Percentiles rank a stretch among this genome's conserved stretches.
Evolutionary conservation across 108 stramenopile genomes (phyloP).

Genomic region (Fistulifera pelliculosa): DNA sequence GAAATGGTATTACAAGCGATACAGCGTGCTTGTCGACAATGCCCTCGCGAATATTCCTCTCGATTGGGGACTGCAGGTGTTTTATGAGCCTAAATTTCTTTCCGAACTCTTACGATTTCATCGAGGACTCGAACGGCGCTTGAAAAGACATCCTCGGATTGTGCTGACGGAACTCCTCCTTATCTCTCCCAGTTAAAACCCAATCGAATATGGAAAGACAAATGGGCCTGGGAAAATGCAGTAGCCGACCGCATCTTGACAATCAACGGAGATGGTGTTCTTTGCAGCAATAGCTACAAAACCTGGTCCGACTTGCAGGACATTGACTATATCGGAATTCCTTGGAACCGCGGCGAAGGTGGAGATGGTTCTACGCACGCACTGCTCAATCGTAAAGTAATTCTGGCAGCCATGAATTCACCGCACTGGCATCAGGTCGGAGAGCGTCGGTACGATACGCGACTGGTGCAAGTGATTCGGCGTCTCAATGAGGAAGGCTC

Average conservation of each 20-base stretch:
- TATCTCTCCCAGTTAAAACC: slow-evolving; percentile 12
- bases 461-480: background rate
- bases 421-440: slow-evolving; percentile 4
- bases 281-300: slow-evolving; percentile 27
- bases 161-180: slow-evolving; percentile 28
- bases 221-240: slow-evolving; percentile 38
- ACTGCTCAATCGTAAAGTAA: slow-evolving; percentile 32
- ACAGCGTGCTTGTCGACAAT: slow-evolving; percentile 38
- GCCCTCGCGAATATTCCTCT: slow-evolving; percentile 27
- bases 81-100: slow-evolving; percentile 26
- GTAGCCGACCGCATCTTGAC: slow-evolving; percentile 36
- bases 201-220: slow-evolving; percentile 28
- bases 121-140: slow-evolving; percentile 14
- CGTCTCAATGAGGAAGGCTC: too few relatives aligned
- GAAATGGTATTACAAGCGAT: slow-evolving; percentile 53
- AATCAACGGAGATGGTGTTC: slow-evolving; percentile 41
- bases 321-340: too few relatives aligned
- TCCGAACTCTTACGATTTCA: slow-evolving; percentile 30
- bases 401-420: slow-evolving; percentile 18
- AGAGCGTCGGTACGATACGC: slow-evolving; percentile 13
- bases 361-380: slow-evolving; percentile 35
- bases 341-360: slow-evolving; percentile 14
- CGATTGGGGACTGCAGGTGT: slow-evolving; percentile 37
- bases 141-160: slow-evolving; percentile 10
- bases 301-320: too few relatives aligned